phyloP scores from a whole-genome alignment of 345 rosid genomes.

The Lagerstroemia speciosa region DNA sequence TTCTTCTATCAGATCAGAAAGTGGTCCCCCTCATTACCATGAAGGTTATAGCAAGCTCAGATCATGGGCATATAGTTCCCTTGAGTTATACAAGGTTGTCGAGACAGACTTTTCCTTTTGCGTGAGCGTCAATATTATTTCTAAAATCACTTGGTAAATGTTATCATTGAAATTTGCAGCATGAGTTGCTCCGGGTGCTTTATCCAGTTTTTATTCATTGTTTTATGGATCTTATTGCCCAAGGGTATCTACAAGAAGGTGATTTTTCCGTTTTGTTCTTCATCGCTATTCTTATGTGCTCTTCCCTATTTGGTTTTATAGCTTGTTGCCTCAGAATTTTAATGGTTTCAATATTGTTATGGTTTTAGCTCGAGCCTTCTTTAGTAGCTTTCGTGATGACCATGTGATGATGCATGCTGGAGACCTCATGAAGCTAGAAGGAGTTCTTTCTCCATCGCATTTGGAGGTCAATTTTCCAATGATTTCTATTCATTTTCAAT shows the following conservation, averaged over 20 bases:
- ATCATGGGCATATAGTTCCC: slow-evolving; percentile 72
- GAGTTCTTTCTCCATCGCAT: slow-evolving; percentile 87
- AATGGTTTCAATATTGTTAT: slow-evolving; percentile 11
- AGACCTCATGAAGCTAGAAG: slow-evolving; percentile 92
- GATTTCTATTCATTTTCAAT: background rate
- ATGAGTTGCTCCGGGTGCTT: slow-evolving; percentile 89
- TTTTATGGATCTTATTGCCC: slow-evolving; percentile 84
- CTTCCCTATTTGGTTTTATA: background rate
- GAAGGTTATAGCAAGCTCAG: slow-evolving; percentile 76
- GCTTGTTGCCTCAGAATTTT: background rate
- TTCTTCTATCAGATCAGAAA: slow-evolving; percentile 41
- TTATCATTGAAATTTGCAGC: slow-evolving; percentile 43
- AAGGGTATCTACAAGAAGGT: slow-evolving; percentile 82
- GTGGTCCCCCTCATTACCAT: slow-evolving; percentile 50
- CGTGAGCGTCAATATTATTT: background rate
- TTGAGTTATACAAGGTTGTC: slow-evolving; percentile 81
- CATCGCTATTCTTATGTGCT: slow-evolving; percentile 3
- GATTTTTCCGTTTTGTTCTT: slow-evolving; percentile 8
- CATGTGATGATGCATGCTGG: slow-evolving; percentile 78
- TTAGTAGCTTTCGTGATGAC: slow-evolving; percentile 72
- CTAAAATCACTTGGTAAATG: background rate
- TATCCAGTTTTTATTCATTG: slow-evolving; percentile 93
- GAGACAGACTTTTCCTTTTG: background rate
- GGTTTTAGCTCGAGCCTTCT: slow-evolving; percentile 61
- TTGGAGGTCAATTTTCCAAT: slow-evolving; percentile 52